Conservation (phyloP, 129 eudicot genomes). For the Pittosporum tobira region DNA sequence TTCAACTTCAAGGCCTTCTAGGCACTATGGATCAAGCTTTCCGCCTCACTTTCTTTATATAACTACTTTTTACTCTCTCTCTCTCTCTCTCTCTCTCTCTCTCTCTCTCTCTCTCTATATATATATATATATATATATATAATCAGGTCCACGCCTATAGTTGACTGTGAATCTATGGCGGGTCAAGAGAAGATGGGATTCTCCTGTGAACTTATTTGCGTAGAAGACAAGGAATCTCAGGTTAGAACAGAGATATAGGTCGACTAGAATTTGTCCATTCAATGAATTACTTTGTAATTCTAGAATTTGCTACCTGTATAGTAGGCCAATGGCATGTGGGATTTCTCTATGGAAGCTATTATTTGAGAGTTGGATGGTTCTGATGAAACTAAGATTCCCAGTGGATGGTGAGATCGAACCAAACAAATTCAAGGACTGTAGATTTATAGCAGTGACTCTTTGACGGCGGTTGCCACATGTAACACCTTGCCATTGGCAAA, state of each 20-base stretch:
- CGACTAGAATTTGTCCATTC: slow-evolving; percentile 7
- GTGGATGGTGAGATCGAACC: slow-evolving; percentile 14
- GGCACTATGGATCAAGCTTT: no score
- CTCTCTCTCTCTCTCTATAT: no score
- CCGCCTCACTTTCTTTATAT: no score
- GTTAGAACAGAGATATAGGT: slow-evolving; percentile 1
- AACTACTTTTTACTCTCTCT: no score
- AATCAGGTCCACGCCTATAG: no score
- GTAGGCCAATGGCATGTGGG: slow-evolving; percentile 7
- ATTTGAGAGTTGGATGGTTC: not conserved
- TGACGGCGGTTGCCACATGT: not conserved
- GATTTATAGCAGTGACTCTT: slow-evolving; percentile 5
- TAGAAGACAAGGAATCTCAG: no score
- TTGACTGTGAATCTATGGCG: no score
- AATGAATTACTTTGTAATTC: not conserved
- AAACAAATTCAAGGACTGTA: not conserved
- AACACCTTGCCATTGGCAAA: slow-evolving; percentile 20
- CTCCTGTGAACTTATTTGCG: no score
- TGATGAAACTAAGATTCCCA: slow-evolving; percentile 10
- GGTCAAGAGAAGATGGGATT: no score
- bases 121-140: no score
- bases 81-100: no score
- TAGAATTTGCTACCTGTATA: not conserved
- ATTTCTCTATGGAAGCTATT: slow-evolving; percentile 2
- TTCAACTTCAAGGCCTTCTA: no score